phyloP scores from a whole-genome alignment of 164 flowering plant species.

The Chimonanthus praecox region DNA sequence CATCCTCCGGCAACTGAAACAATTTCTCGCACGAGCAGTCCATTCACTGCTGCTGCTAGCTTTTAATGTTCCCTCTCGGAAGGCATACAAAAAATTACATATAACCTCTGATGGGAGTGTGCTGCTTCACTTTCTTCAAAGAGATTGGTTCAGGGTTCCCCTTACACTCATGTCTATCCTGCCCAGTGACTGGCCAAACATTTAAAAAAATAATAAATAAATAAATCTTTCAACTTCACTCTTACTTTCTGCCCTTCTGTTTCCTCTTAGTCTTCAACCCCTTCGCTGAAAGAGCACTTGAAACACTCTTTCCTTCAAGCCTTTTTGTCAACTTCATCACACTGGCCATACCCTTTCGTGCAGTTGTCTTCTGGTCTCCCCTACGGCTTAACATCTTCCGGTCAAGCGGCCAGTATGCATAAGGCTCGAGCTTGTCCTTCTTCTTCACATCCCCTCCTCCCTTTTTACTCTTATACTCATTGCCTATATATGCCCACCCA shows the following conservation, averaged over 20 bases:
- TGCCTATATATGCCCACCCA: constrained; percentile 88
- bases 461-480: constrained; percentile 81
- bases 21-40: no score
- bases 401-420: constrained; percentile 99
- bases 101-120: no score
- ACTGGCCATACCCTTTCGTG: constrained; percentile 83
- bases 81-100: no score
- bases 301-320: constrained; percentile 82
- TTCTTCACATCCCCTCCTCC: constrained; percentile 88
- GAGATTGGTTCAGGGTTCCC: no score
- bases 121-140: no score
- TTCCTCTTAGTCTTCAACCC: constrained; percentile 33
- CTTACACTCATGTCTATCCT: no score
- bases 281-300: constrained; percentile 50
- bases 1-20: no score
- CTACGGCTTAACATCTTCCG: constrained; percentile 95
- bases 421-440: constrained; percentile 95
- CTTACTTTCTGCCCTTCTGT: constrained; percentile 8
- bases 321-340: constrained; percentile 81
- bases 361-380: constrained; percentile 80
- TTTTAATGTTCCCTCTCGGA: no score
- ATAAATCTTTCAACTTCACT: no score
- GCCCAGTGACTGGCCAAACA: no score
- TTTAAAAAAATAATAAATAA: no score
- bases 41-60: no score